A percentile compares a stretch with the other conserved stretches of the same genome.
phyloP scores from a whole-genome alignment of 495 filamentous ascomycete species.

The Podospora sp. region DNA sequence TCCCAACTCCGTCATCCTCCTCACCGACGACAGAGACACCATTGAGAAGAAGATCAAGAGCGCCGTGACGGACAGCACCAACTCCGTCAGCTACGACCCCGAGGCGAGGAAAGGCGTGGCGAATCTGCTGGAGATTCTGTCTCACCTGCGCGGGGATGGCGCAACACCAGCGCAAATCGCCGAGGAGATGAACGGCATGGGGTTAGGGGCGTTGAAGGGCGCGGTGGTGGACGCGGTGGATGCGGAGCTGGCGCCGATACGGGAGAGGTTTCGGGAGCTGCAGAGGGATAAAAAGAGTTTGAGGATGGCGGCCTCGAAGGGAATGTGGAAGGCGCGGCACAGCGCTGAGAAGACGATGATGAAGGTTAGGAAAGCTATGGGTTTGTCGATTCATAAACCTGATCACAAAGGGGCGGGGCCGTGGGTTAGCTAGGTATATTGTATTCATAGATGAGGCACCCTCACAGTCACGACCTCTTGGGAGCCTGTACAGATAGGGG shows the following conservation, averaged over 20 bases:
- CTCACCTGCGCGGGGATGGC: constrained; percentile 51
- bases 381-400: constrained; percentile 53
- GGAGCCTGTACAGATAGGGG: no score
- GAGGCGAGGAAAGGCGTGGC: constrained; percentile 73
- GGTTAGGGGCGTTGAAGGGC: constrained; percentile 69
- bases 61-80: constrained; percentile 76
- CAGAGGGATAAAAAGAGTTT: constrained; percentile 55
- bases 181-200: constrained; percentile 49
- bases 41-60: constrained; percentile 68
- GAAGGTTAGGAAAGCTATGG: constrained; percentile 62
- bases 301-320: constrained; percentile 60
- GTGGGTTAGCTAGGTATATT: no score
- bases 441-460: no score
- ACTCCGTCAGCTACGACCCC: constrained; percentile 71
- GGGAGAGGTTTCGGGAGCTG: constrained; percentile 62
- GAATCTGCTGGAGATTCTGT: constrained; percentile 78
- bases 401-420: no score
- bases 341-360: constrained; percentile 72
- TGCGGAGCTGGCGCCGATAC: constrained; percentile 56
- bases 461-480: no score
- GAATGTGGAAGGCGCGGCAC: constrained; percentile 59
- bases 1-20: constrained; percentile 72
- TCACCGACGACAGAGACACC: constrained; percentile 65
- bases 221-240: constrained; percentile 59
- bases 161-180: constrained; percentile 58